Evolutionary conservation across 768 basidiomycete species (phyloP).

Genomic region (Rhodotorula babjevae): DNA sequence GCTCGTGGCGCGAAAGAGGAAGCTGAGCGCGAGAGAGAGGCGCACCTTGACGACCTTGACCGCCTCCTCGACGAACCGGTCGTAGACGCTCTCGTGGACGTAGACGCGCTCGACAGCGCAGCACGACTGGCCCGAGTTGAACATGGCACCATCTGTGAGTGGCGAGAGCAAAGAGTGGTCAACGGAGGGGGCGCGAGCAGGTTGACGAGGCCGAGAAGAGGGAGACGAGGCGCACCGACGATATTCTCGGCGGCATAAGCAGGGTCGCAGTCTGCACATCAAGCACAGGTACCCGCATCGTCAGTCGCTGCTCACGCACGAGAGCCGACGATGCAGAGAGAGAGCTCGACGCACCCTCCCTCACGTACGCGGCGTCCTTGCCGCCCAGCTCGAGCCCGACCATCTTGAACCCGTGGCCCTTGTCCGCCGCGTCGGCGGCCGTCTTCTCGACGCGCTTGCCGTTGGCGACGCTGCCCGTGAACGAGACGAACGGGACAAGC

Average conservation of each 20-base stretch:
- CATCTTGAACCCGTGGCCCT: constrained; percentile 69
- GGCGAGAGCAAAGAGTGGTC: not conserved
- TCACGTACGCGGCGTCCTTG: constrained; percentile 95
- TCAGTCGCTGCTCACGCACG: too few species aligned
- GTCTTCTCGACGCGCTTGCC: constrained; percentile 69
- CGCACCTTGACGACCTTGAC: constrained; percentile 67
- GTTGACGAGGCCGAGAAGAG: not conserved
- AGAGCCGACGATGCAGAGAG: too few species aligned
- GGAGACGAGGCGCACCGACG: constrained; percentile 54
- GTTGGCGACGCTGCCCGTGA: constrained; percentile 81
- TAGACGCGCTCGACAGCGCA: constrained; percentile 95
- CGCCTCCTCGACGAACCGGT: constrained; percentile 68
- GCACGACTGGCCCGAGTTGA: constrained; percentile 97
- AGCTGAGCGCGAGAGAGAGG: not conserved
- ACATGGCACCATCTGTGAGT: constrained; percentile 55
- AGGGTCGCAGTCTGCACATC: constrained; percentile 54
- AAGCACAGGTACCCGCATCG: too few species aligned
- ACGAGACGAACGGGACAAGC: constrained; percentile 72
- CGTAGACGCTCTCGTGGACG: constrained; percentile 78
- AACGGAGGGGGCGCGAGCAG: not conserved
- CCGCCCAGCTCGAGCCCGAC: constrained; percentile 63
- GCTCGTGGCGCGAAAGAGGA: not conserved
- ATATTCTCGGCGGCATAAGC: constrained; percentile 76
- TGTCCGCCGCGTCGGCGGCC: constrained; percentile 51
- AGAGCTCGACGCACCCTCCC: constrained; percentile 57